Conservation (phyloP, 192 early-diverging fungal genomes). For the Gorgonomyces haynaldii region DNA sequence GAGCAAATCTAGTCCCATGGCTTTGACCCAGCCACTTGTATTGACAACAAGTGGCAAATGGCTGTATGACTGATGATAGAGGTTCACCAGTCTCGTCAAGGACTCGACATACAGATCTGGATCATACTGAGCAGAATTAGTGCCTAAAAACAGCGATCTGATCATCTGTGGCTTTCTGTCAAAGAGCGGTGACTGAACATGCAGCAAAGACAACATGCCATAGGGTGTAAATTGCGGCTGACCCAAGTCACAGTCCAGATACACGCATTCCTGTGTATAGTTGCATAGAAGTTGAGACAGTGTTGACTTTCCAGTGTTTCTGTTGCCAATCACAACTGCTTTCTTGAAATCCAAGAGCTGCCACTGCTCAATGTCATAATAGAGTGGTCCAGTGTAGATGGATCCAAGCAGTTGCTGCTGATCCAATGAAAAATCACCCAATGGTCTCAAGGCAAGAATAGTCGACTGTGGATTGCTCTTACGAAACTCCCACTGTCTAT, state of each 20-base stretch:
- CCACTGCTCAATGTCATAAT: conserved; percentile 39
- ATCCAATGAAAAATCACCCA: no score
- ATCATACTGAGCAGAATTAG: conserved; percentile 60
- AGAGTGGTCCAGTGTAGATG: no score
- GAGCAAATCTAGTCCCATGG: conserved; percentile 41
- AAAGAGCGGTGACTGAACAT: conserved; percentile 56
- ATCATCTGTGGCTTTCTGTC: conserved; percentile 51
- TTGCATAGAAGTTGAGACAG: conserved; percentile 58
- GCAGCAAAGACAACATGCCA: conserved; percentile 68
- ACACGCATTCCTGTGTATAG: conserved; percentile 56
- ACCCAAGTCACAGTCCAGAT: conserved; percentile 85
- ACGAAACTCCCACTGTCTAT: no score
- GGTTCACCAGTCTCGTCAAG: conserved; percentile 45
- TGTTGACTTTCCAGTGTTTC: conserved; percentile 84
- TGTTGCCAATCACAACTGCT: conserved; percentile 65
- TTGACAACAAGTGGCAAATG: conserved; percentile 81
- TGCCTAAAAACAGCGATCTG: conserved; percentile 63
- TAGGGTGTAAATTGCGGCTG: conserved; percentile 79
- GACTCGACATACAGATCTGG: conserved; percentile 71
- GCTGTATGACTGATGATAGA: conserved; percentile 39
- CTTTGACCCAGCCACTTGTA: conserved; percentile 89
- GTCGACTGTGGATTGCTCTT: no score
- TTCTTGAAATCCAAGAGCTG: no score
- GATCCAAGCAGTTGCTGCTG: no score
- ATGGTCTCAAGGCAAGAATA: no score